These are phyloP conservation scores for Fusarium sp. DNA, from an alignment of 2,329 filamentous ascomycete species.

Conservation along the genomic window DNA sequence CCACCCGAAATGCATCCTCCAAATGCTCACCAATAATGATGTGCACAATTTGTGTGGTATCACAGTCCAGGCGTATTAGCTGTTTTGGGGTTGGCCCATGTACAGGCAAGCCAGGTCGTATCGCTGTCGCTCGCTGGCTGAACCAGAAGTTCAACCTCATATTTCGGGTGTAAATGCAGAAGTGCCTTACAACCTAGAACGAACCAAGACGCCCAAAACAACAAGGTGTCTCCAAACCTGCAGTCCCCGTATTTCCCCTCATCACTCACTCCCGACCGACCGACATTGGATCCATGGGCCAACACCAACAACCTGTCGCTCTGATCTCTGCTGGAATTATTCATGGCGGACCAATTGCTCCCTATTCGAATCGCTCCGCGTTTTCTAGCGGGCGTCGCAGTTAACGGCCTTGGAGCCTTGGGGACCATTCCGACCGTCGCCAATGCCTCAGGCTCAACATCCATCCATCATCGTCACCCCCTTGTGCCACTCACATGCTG, in stretches of 20 bases:
- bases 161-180: constrained; percentile 49
- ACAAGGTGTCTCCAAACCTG: constrained; percentile 33
- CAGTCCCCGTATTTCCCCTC: constrained; percentile 30
- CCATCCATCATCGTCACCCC: constrained; percentile 32
- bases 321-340: neutral
- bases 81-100: constrained; percentile 42
- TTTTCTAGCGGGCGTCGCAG: neutral
- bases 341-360: constrained; percentile 12
- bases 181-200: constrained; percentile 41
- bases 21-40: constrained; percentile 14
- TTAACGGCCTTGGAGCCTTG: neutral
- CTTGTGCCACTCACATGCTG: constrained; percentile 34
- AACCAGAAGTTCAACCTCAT: constrained; percentile 45
- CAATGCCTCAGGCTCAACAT: constrained; percentile 27
- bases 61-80: constrained; percentile 31
- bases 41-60: constrained; percentile 22
- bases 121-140: constrained; percentile 15
- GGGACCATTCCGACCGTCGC: constrained; percentile 17
- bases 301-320: neutral
- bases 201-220: constrained; percentile 27
- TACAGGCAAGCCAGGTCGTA: constrained; percentile 4
- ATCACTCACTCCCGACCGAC: constrained; percentile 4
- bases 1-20: neutral
- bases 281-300: neutral
- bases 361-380: neutral